phyloP scores from a whole-genome alignment of 2,329 filamentous ascomycete genomes.

The Zymoseptoria pseudotritici region DNA sequence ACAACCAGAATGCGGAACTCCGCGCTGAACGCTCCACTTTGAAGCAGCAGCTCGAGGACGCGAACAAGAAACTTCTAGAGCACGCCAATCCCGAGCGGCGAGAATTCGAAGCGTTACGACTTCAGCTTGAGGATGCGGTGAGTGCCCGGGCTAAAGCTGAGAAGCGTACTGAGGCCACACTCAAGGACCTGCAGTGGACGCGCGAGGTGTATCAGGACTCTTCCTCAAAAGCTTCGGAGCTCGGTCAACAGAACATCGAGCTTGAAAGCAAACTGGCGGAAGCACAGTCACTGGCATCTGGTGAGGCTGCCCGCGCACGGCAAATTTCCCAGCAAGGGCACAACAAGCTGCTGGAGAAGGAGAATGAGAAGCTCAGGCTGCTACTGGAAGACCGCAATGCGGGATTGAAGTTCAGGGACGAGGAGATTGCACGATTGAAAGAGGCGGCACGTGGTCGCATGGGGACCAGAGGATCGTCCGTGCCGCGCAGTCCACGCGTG shows the following conservation, averaged over 20 bases:
- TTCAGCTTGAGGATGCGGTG: constrained; percentile 15
- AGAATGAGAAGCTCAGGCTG: constrained; percentile 23
- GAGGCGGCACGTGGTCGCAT: constrained; percentile 28
- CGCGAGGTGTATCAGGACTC: constrained; percentile 54
- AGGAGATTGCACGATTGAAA: constrained; percentile 29
- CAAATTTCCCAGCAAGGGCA: constrained; percentile 20
- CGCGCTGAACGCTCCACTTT: constrained; percentile 22
- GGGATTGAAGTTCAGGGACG: constrained; percentile 26
- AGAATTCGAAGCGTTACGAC: constrained; percentile 24
- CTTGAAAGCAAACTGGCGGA: constrained; percentile 34
- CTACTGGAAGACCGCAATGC: constrained; percentile 23
- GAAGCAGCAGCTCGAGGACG: constrained; percentile 25
- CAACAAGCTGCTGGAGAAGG: constrained; percentile 15
- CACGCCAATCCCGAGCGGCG: constrained; percentile 28
- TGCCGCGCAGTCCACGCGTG: constrained; percentile 30
- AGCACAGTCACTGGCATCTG: constrained; percentile 21
- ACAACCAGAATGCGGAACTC: constrained; percentile 16
- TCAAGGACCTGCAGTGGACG: constrained; percentile 50
- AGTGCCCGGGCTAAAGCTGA: constrained; percentile 23
- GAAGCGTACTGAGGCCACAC: constrained; percentile 26
- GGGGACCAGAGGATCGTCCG: constrained; percentile 30
- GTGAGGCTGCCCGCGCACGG: constrained; percentile 21
- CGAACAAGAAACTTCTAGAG: constrained; percentile 20
- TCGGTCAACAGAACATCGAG: constrained; percentile 42
- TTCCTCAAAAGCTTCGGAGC: constrained; percentile 41